These are phyloP conservation scores for Leishmania gerbilli DNA, from an alignment of 208 protist genomes.

Conservation along the genomic window DNA sequence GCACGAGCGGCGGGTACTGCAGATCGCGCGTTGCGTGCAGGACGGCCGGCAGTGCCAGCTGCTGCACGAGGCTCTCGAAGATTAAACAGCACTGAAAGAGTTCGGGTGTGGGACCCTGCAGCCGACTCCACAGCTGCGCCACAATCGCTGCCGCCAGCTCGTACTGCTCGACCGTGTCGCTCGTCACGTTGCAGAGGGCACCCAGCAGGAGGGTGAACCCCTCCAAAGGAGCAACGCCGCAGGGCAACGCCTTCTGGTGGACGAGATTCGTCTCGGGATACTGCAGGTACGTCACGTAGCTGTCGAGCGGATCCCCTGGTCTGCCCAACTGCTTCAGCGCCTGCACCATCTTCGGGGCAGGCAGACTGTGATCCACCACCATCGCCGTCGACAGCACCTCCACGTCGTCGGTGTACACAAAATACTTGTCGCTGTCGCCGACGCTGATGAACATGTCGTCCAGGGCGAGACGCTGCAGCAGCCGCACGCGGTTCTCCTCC, in stretches of 20 bases:
- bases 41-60: constrained; percentile 62
- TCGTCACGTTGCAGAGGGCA: constrained; percentile 82
- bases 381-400: constrained; percentile 58
- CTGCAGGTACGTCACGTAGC: constrained; percentile 64
- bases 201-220: constrained; percentile 60
- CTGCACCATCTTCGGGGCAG: constrained; percentile 47
- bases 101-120: constrained; percentile 88
- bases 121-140: constrained; percentile 74
- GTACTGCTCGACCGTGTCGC: constrained; percentile 86
- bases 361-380: constrained; percentile 68
- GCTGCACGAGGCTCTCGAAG: constrained; percentile 71
- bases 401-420: constrained; percentile 80
- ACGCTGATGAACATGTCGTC: constrained; percentile 57
- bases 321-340: constrained; percentile 68
- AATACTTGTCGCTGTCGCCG: constrained; percentile 87
- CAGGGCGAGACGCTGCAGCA: constrained; percentile 59
- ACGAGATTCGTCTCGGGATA: constrained; percentile 29
- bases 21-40: constrained; percentile 69
- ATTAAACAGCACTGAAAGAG: constrained; percentile 80
- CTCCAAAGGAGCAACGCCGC: constrained; percentile 61
- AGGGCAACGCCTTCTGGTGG: constrained; percentile 46
- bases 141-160: constrained; percentile 70
- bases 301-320: constrained; percentile 39
- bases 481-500: constrained; percentile 44
- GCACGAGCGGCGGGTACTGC: constrained; percentile 55